Percentiles rank a stretch among this genome's conserved stretches.
phyloP scores from a whole-genome alignment of 306 rosid species.

The Dryas octopetala region DNA sequence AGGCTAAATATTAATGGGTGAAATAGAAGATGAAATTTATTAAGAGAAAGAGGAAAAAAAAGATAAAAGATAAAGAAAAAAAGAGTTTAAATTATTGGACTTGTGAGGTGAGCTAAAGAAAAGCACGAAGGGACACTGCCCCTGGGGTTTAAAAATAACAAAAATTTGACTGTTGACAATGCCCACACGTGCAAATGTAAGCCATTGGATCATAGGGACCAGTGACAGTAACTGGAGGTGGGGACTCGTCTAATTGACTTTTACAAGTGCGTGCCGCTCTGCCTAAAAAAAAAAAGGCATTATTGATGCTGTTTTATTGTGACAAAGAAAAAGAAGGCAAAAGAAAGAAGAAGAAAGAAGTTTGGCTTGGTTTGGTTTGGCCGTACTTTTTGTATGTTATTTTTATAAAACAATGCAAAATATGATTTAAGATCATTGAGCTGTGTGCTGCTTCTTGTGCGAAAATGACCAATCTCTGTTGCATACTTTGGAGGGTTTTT shows the following conservation, averaged over 20 bases:
- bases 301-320: not conserved
- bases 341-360: conserved; percentile 6
- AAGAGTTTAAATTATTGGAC: not conserved
- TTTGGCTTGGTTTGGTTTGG: conserved; percentile 17
- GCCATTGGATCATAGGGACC: conserved; percentile 32
- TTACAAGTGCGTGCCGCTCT: conserved; percentile 11
- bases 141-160: conserved; percentile 8
- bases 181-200: conserved; percentile 36
- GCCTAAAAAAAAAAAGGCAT: not conserved
- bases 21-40: not conserved
- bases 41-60: not conserved
- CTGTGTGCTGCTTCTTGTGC: conserved; percentile 36
- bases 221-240: conserved; percentile 13
- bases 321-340: not conserved
- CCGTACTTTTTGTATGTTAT: too few relatives aligned
- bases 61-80: not conserved
- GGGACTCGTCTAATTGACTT: conserved; percentile 17
- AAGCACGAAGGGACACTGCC: conserved; percentile 11
- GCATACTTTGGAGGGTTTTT: not conserved
- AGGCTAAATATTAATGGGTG: not conserved
- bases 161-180: conserved; percentile 26
- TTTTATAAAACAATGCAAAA: conserved; percentile 13
- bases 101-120: not conserved
- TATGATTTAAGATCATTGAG: conserved; percentile 30
- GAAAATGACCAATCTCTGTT: conserved; percentile 26